Evolutionary conservation across 306 rosid genomes (phyloP).

Genomic region (Rosa persica): DNA sequence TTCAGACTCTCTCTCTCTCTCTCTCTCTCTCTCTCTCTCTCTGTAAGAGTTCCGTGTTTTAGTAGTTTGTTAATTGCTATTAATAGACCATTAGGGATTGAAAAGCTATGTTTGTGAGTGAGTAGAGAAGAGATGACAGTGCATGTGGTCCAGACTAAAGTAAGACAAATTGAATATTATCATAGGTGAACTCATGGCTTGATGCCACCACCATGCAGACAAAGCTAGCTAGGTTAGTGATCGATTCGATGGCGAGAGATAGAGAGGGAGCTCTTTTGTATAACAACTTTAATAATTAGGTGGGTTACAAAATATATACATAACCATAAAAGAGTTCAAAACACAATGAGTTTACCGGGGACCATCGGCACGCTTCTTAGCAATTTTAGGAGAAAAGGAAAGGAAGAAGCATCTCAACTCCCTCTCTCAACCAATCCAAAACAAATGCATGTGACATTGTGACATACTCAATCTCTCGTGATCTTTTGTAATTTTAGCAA

Average conservation of each 20-base stretch:
- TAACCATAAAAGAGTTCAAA: conserved; percentile 39
- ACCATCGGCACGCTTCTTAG: conserved; percentile 59
- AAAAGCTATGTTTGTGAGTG: neutral
- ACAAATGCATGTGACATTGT: conserved; percentile 40
- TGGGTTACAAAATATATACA: conserved; percentile 30
- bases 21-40: neutral
- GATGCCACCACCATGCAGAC: conserved; percentile 58
- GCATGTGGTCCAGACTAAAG: conserved; percentile 9
- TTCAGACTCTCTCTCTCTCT: neutral
- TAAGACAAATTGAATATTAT: conserved; percentile 7
- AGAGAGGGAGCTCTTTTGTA: neutral
- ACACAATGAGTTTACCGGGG: conserved; percentile 55
- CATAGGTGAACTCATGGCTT: conserved; percentile 27
- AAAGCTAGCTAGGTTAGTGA: conserved; percentile 16
- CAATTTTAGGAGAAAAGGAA: conserved; percentile 49
- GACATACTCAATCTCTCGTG: conserved; percentile 11
- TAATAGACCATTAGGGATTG: conserved; percentile 1
- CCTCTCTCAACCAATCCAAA: conserved; percentile 26
- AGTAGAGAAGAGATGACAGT: neutral
- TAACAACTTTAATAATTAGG: conserved; percentile 27
- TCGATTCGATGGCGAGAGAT: neutral
- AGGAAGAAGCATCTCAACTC: conserved; percentile 25
- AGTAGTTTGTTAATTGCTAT: conserved; percentile 30
- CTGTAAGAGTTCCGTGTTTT: conserved; percentile 11
- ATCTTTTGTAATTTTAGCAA: conserved; percentile 17